A percentile compares a stretch with the other conserved stretches of the same genome.
Evolutionary conservation across 2,329 filamentous ascomycete genomes (phyloP).

Genomic region (Davidsoniella eucalypti): DNA sequence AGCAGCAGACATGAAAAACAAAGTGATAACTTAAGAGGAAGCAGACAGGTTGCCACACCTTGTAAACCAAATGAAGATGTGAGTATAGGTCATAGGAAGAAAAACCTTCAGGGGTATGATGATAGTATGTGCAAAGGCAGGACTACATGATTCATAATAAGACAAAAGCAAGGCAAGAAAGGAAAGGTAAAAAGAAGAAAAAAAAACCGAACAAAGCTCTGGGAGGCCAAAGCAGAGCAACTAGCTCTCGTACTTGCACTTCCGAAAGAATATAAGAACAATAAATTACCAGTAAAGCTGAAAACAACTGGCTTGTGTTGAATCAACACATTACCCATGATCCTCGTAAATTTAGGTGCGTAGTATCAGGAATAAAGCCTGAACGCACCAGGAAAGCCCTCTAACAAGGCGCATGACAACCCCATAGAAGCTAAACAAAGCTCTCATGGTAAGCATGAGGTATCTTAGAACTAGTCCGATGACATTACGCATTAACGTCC

Average conservation of each 20-base stretch:
- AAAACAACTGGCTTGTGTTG: neutral
- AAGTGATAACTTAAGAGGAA: no score
- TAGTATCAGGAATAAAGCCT: constrained; percentile 10
- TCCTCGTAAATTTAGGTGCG: constrained; percentile 2
- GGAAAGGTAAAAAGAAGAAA: neutral
- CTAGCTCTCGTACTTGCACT: neutral
- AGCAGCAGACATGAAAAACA: no score
- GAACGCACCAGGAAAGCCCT: constrained; percentile 13
- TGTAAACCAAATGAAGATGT: no score
- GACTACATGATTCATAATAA: no score
- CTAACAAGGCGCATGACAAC: constrained; percentile 9
- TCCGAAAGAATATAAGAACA: neutral
- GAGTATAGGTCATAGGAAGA: no score
- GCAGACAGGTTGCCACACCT: no score
- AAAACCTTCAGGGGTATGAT: no score
- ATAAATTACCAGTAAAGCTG: neutral
- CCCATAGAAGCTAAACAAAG: constrained; percentile 12
- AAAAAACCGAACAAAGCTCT: constrained; percentile 7
- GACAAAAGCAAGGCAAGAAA: neutral
- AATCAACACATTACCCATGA: neutral
- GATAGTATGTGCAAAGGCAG: no score
- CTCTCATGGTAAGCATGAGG: constrained; percentile 10
- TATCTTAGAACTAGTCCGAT: constrained; percentile 10
- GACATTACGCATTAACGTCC: no score
- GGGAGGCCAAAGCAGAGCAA: constrained; percentile 4